Evolutionary conservation across 1,139 yeast species (phyloP).

Genomic region (Suhomyces terraborum): DNA sequence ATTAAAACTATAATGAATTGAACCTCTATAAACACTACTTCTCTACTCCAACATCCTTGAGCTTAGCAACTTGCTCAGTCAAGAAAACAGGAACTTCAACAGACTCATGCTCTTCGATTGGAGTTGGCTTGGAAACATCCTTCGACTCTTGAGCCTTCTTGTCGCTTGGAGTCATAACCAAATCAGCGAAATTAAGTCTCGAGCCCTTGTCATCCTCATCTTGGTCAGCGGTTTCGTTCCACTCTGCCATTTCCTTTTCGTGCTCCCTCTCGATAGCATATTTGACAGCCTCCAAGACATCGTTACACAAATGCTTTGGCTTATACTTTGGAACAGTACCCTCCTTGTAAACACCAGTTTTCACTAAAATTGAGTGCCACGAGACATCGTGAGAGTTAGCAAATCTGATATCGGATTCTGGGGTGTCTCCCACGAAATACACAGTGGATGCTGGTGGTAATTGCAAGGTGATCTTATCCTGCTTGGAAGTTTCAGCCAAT

Average conservation of each 20-base stretch:
- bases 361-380: constrained; percentile 82
- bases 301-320: constrained; percentile 71
- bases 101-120: constrained; percentile 37
- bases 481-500: constrained; percentile 32
- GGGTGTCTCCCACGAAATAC: constrained; percentile 91
- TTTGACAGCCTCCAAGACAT: constrained; percentile 79
- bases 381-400: constrained; percentile 83
- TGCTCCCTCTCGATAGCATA: constrained; percentile 84
- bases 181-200: constrained; percentile 49
- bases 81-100: constrained; percentile 47
- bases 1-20: constrained; percentile 5
- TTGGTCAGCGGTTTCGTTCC: constrained; percentile 58
- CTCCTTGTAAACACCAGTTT: constrained; percentile 83
- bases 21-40: constrained; percentile 10
- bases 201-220: constrained; percentile 33
- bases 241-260: constrained; percentile 64
- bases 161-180: constrained; percentile 51
- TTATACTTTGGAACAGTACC: constrained; percentile 77
- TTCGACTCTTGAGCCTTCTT: constrained; percentile 21
- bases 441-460: constrained; percentile 84
- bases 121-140: constrained; percentile 9
- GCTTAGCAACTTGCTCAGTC: constrained; percentile 41
- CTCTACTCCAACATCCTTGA: constrained; percentile 38
- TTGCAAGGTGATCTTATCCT: constrained; percentile 50
- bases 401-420: constrained; percentile 84